Conservation (phyloP, 768 basidiomycete genomes). For the Lanmaoa pseudosensibilis region DNA sequence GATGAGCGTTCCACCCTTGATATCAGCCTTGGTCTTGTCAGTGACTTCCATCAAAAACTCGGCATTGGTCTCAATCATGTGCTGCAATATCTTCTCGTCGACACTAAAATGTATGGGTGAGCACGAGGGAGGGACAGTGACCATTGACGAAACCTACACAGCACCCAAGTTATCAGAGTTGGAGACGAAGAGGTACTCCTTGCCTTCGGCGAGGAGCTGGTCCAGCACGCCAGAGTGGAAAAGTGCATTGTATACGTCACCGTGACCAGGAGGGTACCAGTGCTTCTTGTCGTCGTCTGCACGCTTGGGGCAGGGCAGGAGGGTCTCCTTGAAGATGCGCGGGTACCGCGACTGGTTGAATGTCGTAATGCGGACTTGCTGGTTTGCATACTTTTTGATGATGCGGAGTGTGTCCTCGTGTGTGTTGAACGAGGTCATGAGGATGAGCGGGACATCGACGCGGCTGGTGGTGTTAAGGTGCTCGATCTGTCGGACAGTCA, state of each 20-base stretch:
- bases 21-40: conserved; percentile 81
- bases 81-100: conserved; percentile 63
- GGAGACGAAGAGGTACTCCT: conserved; percentile 78
- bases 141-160: conserved; percentile 38
- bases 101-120: conserved; percentile 41
- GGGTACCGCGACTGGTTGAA: conserved; percentile 79
- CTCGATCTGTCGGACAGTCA: conserved; percentile 64
- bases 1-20: conserved; percentile 72
- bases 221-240: conserved; percentile 73
- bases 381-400: conserved; percentile 79
- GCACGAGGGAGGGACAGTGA: not conserved
- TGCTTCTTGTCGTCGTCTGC: conserved; percentile 62
- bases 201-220: conserved; percentile 65
- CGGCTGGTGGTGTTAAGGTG: conserved; percentile 62
- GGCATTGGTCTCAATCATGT: conserved; percentile 63
- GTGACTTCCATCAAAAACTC: conserved; percentile 79
- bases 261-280: conserved; percentile 80
- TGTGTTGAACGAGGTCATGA: conserved; percentile 84
- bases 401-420: conserved; percentile 76
- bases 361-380: conserved; percentile 69
- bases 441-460: conserved; percentile 73
- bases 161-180: conserved; percentile 79
- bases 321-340: conserved; percentile 66
- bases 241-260: conserved; percentile 72
- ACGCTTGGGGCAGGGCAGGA: conserved; percentile 59